Evolutionary conservation across 139 green algal species (phyloP).

Genomic region (Closterium sp.): DNA sequence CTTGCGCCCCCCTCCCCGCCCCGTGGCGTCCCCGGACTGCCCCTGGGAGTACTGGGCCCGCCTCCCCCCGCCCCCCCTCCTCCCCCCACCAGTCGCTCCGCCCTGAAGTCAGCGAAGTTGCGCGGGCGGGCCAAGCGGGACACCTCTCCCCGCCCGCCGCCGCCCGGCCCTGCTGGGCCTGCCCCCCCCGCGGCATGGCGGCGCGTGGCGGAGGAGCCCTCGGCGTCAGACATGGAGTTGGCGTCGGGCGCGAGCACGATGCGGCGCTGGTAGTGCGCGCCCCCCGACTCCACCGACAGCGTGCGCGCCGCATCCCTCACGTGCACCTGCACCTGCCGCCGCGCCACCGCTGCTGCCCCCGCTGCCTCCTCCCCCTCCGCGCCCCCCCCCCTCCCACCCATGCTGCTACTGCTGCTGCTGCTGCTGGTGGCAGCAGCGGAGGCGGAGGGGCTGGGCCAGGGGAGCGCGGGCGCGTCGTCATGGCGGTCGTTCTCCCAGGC

Average conservation of each 20-base stretch:
- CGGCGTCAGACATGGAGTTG: no score
- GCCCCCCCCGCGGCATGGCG: no score
- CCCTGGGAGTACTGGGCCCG: no score
- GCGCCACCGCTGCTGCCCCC: neutral
- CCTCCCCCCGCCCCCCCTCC: no score
- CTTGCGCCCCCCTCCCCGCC: no score
- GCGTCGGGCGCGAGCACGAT: neutral
- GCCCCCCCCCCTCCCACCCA: neutral
- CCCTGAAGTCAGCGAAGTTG: no score
- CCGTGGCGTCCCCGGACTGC: no score
- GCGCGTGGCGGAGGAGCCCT: no score
- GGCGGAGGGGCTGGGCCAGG: neutral
- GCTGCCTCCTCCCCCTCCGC: neutral
- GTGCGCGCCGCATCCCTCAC: neutral
- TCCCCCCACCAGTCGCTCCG: no score
- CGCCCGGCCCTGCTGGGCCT: no score
- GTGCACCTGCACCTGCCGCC: neutral
- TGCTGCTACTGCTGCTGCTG: neutral
- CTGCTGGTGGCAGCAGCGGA: neutral
- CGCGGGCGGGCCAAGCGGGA: no score
- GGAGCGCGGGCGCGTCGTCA: neutral
- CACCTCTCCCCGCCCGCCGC: no score
- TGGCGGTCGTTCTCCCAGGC: constrained; percentile 5
- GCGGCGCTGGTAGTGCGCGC: neutral
- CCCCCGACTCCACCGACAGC: constrained; percentile 1